Evolutionary conservation across 2,329 filamentous ascomycete species (phyloP).

Genomic region (Colletotrichum aenigma): DNA sequence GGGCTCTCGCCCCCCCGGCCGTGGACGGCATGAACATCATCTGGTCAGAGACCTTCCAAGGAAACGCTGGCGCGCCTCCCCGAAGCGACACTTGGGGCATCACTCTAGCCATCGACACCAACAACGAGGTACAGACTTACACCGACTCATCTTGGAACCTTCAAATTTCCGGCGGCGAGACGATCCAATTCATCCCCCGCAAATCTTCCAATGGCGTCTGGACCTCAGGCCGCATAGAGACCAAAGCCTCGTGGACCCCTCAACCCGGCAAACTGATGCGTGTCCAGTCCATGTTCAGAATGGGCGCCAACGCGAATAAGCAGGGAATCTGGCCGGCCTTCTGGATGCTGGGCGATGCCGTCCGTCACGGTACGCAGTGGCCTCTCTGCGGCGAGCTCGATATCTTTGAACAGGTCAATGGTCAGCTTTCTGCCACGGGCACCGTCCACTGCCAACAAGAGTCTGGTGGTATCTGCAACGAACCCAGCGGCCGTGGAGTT

Average conservation of each 20-base stretch:
- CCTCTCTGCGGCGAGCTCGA: conserved; percentile 61
- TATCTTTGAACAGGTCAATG: conserved; percentile 62
- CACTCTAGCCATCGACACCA: conserved; percentile 47
- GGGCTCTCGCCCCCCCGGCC: conserved; percentile 40
- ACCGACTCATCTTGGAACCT: conserved; percentile 49
- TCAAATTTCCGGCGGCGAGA: conserved; percentile 53
- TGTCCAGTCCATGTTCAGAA: conserved; percentile 50
- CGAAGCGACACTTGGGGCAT: conserved; percentile 47
- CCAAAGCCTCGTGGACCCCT: conserved; percentile 51
- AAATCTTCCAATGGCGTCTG: conserved; percentile 43
- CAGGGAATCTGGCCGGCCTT: conserved; percentile 65
- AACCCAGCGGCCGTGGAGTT: conserved; percentile 47
- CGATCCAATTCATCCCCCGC: conserved; percentile 56
- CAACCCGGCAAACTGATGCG: conserved; percentile 47
- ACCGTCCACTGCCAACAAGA: conserved; percentile 55
- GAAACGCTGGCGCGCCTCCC: conserved; percentile 39
- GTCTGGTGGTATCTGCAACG: conserved; percentile 53
- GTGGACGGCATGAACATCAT: conserved; percentile 44
- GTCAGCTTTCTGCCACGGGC: conserved; percentile 47
- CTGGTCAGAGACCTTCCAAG: conserved; percentile 52
- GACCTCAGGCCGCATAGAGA: conserved; percentile 62
- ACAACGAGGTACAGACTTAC: conserved; percentile 58
- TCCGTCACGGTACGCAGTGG: conserved; percentile 54
- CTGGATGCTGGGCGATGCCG: conserved; percentile 58
- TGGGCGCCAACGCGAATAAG: conserved; percentile 49